A percentile compares a stretch with the other conserved stretches of the same genome.
These are phyloP conservation scores for Boletus subparvulus DNA, from an alignment of 768 basidiomycete genomes.

Conservation along the genomic window DNA sequence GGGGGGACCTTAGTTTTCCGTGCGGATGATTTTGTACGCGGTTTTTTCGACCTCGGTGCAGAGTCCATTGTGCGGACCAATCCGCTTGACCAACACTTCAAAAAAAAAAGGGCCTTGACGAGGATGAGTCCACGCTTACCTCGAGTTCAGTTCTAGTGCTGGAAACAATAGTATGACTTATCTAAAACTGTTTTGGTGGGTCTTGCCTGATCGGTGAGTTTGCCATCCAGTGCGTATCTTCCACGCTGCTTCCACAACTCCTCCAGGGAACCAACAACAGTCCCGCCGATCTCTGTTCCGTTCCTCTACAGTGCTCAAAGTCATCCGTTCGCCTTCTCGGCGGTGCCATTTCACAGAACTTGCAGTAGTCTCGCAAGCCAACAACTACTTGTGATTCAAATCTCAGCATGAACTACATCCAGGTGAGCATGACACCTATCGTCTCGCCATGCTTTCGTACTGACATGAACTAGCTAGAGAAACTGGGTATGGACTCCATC, in stretches of 20 bases:
- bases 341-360: slow-evolving; percentile 4
- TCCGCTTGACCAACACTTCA: not conserved
- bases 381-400: not conserved
- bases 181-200: not conserved
- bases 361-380: slow-evolving; percentile 1
- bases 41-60: slow-evolving; percentile 50
- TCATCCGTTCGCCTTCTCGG: slow-evolving; percentile 2
- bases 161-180: not conserved
- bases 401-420: slow-evolving; percentile 55
- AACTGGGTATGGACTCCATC: slow-evolving; percentile 55
- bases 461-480: slow-evolving; percentile 67
- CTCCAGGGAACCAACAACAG: not conserved
- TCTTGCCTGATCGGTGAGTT: slow-evolving; percentile 21
- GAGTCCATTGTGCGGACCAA: slow-evolving; percentile 38
- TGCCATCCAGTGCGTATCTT: not conserved
- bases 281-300: not conserved
- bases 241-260: not conserved
- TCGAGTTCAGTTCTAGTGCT: not conserved
- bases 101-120: not conserved
- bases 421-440: slow-evolving; percentile 35
- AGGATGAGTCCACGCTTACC: not conserved
- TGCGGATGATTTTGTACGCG: slow-evolving; percentile 47
- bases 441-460: not conserved
- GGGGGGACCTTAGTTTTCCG: slow-evolving; percentile 18
- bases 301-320: not conserved